A percentile compares a stretch with the other conserved stretches of the same genome.
Conservation (phyloP, 2,329 filamentous ascomycete genomes). For the Didymella exigua region DNA sequence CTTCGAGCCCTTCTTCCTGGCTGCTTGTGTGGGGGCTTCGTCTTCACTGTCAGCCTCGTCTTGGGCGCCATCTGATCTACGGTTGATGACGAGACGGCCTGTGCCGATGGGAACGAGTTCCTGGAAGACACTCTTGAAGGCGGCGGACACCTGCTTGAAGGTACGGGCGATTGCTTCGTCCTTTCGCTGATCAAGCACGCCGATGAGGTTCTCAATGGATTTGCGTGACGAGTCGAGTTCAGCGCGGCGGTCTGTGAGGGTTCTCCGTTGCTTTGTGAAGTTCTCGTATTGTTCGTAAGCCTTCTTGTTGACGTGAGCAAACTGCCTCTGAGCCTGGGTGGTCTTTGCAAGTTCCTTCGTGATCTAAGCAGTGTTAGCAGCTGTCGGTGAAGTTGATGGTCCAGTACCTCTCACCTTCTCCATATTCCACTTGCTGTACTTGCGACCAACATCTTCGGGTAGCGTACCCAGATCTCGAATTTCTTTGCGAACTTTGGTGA, state of each 20-base stretch:
- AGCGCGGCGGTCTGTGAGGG: conserved; percentile 79
- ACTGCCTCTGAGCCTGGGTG: conserved; percentile 92
- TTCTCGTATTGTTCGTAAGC: conserved; percentile 98
- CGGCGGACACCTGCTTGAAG: conserved; percentile 95
- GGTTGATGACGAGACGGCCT: conserved; percentile 89
- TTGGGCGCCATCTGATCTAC: conserved; percentile 77
- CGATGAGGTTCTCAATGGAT: conserved; percentile 90
- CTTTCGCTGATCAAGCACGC: conserved; percentile 90
- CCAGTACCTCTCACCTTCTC: conserved; percentile 66
- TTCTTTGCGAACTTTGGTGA: conserved; percentile 80
- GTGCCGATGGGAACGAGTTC: conserved; percentile 93
- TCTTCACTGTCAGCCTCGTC: conserved; percentile 60
- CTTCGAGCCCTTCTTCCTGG: conserved; percentile 29
- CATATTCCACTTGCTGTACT: conserved; percentile 82
- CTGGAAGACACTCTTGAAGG: conserved; percentile 92
- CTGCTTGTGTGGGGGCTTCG: conserved; percentile 39
- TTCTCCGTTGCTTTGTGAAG: conserved; percentile 91
- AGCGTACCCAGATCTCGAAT: conserved; percentile 93
- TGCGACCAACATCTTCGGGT: conserved; percentile 90
- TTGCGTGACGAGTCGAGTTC: conserved; percentile 86
- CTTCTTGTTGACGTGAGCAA: conserved; percentile 98
- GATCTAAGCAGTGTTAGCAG: conserved; percentile 28
- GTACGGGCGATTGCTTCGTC: conserved; percentile 98
- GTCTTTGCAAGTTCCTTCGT: conserved; percentile 77
- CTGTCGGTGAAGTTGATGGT: neutral